Percentiles rank a stretch among this genome's conserved stretches.
These are phyloP conservation scores for Coemansia biformis DNA, from an alignment of 192 early-diverging fungal genomes.

Conservation along the genomic window DNA sequence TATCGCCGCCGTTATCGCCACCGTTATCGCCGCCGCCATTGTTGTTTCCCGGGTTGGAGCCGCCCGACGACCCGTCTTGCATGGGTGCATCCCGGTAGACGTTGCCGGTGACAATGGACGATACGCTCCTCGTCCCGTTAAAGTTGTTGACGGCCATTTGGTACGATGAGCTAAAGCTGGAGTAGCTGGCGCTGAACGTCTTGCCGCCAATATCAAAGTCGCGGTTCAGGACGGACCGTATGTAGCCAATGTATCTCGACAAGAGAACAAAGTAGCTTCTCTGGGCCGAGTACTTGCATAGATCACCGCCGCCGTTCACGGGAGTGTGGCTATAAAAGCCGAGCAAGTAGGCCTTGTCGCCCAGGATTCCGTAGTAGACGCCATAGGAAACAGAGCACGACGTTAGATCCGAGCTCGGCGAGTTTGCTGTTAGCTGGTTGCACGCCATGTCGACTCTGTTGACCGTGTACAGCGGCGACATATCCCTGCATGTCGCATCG, in stretches of 20 bases:
- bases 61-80: no score
- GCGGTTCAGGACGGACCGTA: neutral
- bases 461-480: no score
- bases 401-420: no score
- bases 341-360: conserved; percentile 3
- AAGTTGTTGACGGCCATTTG: no score
- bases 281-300: conserved; percentile 8
- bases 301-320: conserved; percentile 1
- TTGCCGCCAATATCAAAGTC: neutral
- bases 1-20: no score
- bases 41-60: no score
- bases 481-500: conserved; percentile 6
- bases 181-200: neutral
- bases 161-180: no score
- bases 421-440: no score
- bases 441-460: no score
- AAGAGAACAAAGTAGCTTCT: conserved; percentile 13
- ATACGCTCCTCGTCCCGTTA: no score
- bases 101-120: neutral
- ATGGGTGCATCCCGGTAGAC: no score
- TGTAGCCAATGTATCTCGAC: neutral
- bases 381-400: neutral
- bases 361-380: neutral
- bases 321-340: conserved; percentile 13
- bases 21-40: neutral